phyloP scores from a whole-genome alignment of 1,284 basidiomycete genomes.

The Athelia sp. region DNA sequence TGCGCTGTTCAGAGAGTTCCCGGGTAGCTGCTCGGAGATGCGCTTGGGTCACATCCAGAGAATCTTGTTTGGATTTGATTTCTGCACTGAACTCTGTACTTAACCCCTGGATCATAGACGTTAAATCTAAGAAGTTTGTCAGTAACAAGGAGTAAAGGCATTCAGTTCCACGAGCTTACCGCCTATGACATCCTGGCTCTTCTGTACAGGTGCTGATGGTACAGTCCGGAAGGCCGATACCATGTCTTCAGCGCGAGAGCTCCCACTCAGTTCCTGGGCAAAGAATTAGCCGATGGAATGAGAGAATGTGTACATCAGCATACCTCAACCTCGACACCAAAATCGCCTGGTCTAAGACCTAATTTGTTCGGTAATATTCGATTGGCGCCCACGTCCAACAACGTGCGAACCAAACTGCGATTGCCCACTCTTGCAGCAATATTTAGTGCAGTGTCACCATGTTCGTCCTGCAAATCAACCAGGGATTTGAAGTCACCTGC shows the following conservation, averaged over 20 bases:
- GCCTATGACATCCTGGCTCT: slow-evolving; percentile 86
- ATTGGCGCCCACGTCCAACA: slow-evolving; percentile 94
- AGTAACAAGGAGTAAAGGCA: slow-evolving; percentile 6
- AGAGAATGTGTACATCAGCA: slow-evolving; percentile 4
- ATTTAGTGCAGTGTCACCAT: slow-evolving; percentile 95
- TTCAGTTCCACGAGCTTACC: slow-evolving; percentile 38
- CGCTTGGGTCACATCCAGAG: slow-evolving; percentile 80
- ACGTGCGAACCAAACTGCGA: slow-evolving; percentile 78
- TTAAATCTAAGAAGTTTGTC: slow-evolving; percentile 59
- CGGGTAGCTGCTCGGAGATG: slow-evolving; percentile 88
- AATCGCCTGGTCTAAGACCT: slow-evolving; percentile 89
- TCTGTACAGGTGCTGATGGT: slow-evolving; percentile 72
- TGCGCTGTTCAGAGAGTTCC: slow-evolving; percentile 85
- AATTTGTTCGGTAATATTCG: slow-evolving; percentile 90
- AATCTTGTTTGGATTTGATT: slow-evolving; percentile 83
- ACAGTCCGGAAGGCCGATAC: slow-evolving; percentile 65
- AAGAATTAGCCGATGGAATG: slow-evolving; percentile 1
- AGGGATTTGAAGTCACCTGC: slow-evolving; percentile 73
- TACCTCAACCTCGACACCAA: slow-evolving; percentile 90
- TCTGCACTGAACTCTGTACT: slow-evolving; percentile 80
- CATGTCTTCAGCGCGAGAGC: slow-evolving; percentile 71
- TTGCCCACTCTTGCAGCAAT: slow-evolving; percentile 95
- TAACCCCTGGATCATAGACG: slow-evolving; percentile 75
- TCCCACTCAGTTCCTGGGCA: slow-evolving; percentile 60
- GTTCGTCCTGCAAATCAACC: slow-evolving; percentile 91